phyloP scores from a whole-genome alignment of 305 asterid genomes.

The Fraxinus albicans region DNA sequence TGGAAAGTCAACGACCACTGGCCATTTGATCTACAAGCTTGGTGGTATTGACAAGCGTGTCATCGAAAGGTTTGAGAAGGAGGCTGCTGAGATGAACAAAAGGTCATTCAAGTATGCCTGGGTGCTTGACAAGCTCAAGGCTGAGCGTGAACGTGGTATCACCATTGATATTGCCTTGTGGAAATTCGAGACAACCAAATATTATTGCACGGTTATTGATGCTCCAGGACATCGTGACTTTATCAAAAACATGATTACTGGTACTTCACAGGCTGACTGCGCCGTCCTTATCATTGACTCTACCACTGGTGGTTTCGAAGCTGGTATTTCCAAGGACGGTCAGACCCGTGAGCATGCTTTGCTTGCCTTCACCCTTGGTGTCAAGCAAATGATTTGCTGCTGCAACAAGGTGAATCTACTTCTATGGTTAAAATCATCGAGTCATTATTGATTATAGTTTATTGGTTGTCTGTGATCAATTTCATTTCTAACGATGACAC shows the following conservation, averaged over 20 bases:
- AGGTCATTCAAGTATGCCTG: constrained; percentile 92
- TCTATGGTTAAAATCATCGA: neutral
- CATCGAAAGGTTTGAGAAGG: constrained; percentile 86
- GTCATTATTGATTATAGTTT: neutral
- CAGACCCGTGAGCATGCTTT: constrained; percentile 55
- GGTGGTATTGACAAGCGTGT: constrained; percentile 96
- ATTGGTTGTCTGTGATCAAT: neutral
- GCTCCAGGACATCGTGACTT: constrained; percentile 42
- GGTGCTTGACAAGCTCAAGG: constrained; percentile 86
- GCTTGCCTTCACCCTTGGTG: constrained; percentile 60
- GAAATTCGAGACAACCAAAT: constrained; percentile 70
- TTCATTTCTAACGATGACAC: neutral
- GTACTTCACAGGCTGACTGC: constrained; percentile 74
- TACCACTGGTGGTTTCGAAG: constrained; percentile 57
- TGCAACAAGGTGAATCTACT: constrained; percentile 45
- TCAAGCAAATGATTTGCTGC: constrained; percentile 56
- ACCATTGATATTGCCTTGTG: constrained; percentile 70
- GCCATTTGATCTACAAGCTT: constrained; percentile 82
- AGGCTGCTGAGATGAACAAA: constrained; percentile 97
- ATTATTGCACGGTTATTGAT: constrained; percentile 50
- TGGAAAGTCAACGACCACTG: constrained; percentile 73
- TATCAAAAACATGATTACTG: constrained; percentile 72
- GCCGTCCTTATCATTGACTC: constrained; percentile 73
- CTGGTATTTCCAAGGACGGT: constrained; percentile 58
- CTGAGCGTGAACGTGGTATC: constrained; percentile 79